Base-by-base conservation (phyloP, 2,329 filamentous ascomycete genomes). In the Alternaria ventricosa region DNA sequence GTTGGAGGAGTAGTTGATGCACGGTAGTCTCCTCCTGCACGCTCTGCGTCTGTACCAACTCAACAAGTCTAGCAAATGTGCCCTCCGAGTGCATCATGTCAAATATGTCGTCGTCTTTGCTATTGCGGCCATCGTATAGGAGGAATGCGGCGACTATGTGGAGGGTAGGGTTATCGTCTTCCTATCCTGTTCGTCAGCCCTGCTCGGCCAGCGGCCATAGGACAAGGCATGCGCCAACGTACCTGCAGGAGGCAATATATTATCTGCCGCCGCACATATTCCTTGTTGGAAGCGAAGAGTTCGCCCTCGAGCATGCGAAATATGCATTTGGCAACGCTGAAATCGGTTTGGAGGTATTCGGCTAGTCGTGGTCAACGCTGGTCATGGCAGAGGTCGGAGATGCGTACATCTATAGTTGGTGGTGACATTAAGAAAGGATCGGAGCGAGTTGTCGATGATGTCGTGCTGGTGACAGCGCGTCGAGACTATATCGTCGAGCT, bases 231-330 rank as follows among this genome's bases (percentile, higher is more conserved):
- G 4, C n/a, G 7, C 36, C 36, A 33, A 66, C 78, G 50, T 80
- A 89, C 87, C 82, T 90, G 87, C 57, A 97, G 83, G 56, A 99
- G 85, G 78, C 93, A 94, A 81, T 97, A 94, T 69, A 98, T 89
- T 74, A 99, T 93, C 82, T 98, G 96, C 47, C 89, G 92, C 67
- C 95, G 92, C 66, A 98, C 92, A 81, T 99, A 98, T 61, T 93
- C 90, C 70, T 88, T 87, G 79, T 97, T 90, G 13, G 85, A 81
- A 25, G 82, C 81, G 79, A 96, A 99, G 47, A 98, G 84, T 18
- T 84, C 82, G 77, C 94, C 94, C 56, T 90, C 85, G 61, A 96
- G 84, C 41, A 99, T 87, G 78, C 89, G 89, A 79, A 92, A 91
- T 63, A 92, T 91, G 83, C 94, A 98, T 72, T 86, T 88, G 23